These are phyloP conservation scores for Plasmodium yoelii DNA, from an alignment of 169 alveolate species.

Conservation along the genomic window DNA sequence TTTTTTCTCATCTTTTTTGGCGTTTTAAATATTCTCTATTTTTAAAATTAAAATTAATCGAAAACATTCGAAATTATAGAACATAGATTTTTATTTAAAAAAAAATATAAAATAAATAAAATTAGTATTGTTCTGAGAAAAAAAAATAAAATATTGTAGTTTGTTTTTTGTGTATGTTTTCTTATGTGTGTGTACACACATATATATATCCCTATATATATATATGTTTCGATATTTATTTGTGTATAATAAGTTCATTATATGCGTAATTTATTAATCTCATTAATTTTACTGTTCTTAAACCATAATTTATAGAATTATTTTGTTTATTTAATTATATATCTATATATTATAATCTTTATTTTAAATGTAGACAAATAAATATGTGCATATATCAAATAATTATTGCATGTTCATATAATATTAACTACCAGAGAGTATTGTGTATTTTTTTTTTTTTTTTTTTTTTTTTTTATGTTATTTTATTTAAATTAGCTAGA, in stretches of 20 bases:
- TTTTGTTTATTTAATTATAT: not conserved
- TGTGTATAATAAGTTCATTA: not conserved
- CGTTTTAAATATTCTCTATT: not conserved
- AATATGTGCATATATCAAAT: not conserved
- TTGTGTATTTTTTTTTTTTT: conserved; percentile 17
- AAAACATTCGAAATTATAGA: not conserved
- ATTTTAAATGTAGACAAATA: no score
- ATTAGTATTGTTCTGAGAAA: conserved; percentile 6
- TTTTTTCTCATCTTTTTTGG: not conserved
- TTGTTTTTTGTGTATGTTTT: not conserved
- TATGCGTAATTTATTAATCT: not conserved
- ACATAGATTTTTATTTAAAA: conserved; percentile 15
- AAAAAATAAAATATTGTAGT: not conserved
- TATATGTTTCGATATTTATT: not conserved
- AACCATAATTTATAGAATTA: not conserved
- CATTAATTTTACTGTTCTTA: not conserved
- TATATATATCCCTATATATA: not conserved
- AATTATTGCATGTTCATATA: not conserved
- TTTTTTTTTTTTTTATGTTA: not conserved
- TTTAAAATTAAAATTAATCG: not conserved
- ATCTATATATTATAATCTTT: not conserved
- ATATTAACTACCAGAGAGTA: conserved; percentile 20
- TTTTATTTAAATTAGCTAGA: conserved; percentile 3
- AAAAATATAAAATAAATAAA: not conserved
- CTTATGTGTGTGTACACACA: not conserved